Percentiles rank a stretch among this genome's conserved stretches.
These are phyloP conservation scores for Bothriochloa decipiens DNA, from an alignment of 176 grass and related monocot species.

Conservation along the genomic window DNA sequence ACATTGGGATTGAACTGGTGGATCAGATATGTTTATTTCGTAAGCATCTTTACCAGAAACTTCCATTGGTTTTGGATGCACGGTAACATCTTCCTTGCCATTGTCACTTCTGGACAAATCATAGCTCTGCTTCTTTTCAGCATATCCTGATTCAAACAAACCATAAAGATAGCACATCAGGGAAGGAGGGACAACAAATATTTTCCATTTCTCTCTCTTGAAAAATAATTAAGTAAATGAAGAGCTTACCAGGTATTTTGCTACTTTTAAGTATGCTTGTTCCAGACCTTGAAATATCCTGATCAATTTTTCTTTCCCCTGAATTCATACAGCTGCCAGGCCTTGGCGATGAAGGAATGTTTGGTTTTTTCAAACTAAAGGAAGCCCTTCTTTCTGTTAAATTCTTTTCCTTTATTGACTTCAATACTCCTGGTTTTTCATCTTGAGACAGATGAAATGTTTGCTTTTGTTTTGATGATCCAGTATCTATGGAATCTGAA, in stretches of 20 bases:
- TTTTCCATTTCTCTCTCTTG: constrained; percentile 23
- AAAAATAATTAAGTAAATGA: constrained; percentile 37
- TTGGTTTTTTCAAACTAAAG: constrained; percentile 56
- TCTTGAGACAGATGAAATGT: constrained; percentile 47
- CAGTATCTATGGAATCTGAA: constrained; percentile 42
- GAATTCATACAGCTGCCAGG: constrained; percentile 43
- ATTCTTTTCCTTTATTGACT: constrained; percentile 54
- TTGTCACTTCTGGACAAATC: constrained; percentile 41
- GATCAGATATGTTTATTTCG: constrained; percentile 33
- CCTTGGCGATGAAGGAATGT: constrained; percentile 55
- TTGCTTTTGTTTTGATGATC: constrained; percentile 59
- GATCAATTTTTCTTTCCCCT: constrained; percentile 50
- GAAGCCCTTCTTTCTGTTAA: constrained; percentile 60
- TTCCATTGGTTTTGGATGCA: constrained; percentile 26
- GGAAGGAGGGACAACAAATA: not conserved
- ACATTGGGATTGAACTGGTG: constrained; percentile 22
- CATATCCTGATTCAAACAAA: constrained; percentile 40
- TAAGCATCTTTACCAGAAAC: constrained; percentile 41
- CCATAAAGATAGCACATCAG: constrained; percentile 42
- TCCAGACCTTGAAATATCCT: constrained; percentile 45
- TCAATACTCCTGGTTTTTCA: constrained; percentile 58
- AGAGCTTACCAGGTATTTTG: constrained; percentile 56
- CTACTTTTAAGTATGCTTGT: constrained; percentile 58
- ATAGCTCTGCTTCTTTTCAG: constrained; percentile 50
- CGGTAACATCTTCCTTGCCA: constrained; percentile 24